These are phyloP conservation scores for Neurospora intermedia DNA, from an alignment of 495 filamentous ascomycete genomes.

Conservation along the genomic window DNA sequence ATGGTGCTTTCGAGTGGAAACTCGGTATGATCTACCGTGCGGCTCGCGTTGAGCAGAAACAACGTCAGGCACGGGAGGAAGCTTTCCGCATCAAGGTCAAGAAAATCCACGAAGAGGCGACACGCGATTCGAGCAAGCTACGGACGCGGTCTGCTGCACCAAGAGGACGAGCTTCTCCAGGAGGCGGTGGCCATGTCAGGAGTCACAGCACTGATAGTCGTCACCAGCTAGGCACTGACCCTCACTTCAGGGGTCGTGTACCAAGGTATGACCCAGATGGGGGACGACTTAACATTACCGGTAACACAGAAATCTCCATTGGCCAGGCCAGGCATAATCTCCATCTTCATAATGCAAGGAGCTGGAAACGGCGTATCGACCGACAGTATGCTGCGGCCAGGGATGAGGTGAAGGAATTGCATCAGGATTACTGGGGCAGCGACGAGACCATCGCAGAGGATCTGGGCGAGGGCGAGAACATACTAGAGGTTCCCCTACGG, in stretches of 20 bases:
- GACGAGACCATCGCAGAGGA: constrained; percentile 69
- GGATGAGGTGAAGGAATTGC: constrained; percentile 65
- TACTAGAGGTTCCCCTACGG: constrained; percentile 77
- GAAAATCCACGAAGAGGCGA: constrained; percentile 59
- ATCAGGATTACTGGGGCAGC: constrained; percentile 68
- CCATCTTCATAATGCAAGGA: constrained; percentile 70
- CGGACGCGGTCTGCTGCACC: constrained; percentile 41
- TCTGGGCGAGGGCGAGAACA: constrained; percentile 68
- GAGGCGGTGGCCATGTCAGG: constrained; percentile 24
- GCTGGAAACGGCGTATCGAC: constrained; percentile 90
- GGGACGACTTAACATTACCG: constrained; percentile 52
- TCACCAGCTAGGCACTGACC: constrained; percentile 22
- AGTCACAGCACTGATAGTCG: constrained; percentile 45
- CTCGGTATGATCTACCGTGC: constrained; percentile 83
- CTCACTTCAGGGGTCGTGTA: constrained; percentile 19
- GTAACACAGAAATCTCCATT: constrained; percentile 55
- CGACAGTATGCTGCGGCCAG: constrained; percentile 57
- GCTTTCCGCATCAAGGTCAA: constrained; percentile 81
- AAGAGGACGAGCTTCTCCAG: constrained; percentile 27
- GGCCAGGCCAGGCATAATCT: constrained; percentile 66
- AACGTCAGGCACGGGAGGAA: constrained; percentile 79
- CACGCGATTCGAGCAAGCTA: constrained; percentile 34
- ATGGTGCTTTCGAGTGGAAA: constrained; percentile 96
- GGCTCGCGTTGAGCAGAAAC: constrained; percentile 78
- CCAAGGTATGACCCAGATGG: constrained; percentile 69